Evolutionary conservation across 345 rosid genomes (phyloP).

Genomic region (Clausena lansium): DNA sequence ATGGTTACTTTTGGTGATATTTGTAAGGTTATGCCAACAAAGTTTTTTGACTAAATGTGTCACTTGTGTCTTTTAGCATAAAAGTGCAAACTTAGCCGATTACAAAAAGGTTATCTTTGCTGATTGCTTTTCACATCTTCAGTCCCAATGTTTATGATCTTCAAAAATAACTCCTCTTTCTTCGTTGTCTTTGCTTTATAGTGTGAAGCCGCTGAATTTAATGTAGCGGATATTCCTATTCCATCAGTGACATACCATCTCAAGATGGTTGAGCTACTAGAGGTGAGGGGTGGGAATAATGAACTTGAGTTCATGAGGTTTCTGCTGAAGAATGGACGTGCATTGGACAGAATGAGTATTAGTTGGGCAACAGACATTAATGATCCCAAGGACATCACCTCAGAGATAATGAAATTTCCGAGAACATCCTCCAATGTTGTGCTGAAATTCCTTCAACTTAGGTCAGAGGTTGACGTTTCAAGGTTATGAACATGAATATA

Average conservation of each 20-base stretch:
- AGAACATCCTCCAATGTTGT: neutral
- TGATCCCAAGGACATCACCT: neutral
- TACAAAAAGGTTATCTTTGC: neutral
- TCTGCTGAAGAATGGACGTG: neutral
- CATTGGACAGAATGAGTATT: neutral
- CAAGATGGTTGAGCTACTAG: neutral
- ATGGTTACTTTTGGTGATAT: too few species aligned
- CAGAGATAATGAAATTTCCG: neutral
- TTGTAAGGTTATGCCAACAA: too few species aligned
- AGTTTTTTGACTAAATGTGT: neutral
- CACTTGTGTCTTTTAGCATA: neutral
- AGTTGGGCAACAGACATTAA: neutral
- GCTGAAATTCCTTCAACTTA: neutral
- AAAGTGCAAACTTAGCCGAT: neutral
- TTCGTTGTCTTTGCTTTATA: neutral
- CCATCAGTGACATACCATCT: neutral
- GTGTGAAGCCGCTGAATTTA: neutral
- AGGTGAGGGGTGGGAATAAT: neutral
- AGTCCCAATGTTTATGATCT: neutral
- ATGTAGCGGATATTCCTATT: neutral
- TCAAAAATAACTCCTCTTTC: neutral
- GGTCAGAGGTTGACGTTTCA: neutral
- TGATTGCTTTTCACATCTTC: neutral
- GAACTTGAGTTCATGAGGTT: slow-evolving; percentile 6
- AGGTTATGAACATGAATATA: neutral